These are phyloP conservation scores for Penicillium coffeae DNA, from an alignment of 495 filamentous ascomycete genomes.

Conservation along the genomic window DNA sequence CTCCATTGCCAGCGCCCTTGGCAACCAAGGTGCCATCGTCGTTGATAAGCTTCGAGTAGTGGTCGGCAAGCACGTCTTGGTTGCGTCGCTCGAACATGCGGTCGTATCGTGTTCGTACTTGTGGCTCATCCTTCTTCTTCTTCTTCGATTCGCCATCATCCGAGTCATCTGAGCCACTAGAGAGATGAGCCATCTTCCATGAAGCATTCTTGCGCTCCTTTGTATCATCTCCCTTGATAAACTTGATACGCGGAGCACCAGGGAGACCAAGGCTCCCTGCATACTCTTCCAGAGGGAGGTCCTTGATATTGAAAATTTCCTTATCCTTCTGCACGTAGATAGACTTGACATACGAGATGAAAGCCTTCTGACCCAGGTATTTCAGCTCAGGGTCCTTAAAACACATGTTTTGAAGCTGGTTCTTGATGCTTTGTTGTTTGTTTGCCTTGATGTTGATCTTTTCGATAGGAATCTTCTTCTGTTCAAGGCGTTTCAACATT, in stretches of 20 bases:
- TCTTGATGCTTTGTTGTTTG: constrained; percentile 81
- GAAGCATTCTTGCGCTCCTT: constrained; percentile 86
- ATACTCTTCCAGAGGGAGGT: constrained; percentile 78
- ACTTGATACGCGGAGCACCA: constrained; percentile 86
- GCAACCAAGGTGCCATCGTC: constrained; percentile 53
- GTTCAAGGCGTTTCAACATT: constrained; percentile 75
- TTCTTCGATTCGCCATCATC: constrained; percentile 48
- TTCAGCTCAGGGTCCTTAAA: constrained; percentile 94
- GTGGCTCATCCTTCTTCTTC: constrained; percentile 54
- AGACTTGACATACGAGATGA: constrained; percentile 79
- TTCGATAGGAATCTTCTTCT: constrained; percentile 83
- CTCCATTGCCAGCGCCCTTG: constrained; percentile 32
- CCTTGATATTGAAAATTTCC: constrained; percentile 78
- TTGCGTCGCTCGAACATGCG: constrained; percentile 96
- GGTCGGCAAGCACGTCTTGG: constrained; percentile 87
- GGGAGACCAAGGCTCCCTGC: constrained; percentile 82
- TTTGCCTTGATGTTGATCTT: constrained; percentile 79
- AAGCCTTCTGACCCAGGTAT: constrained; percentile 94
- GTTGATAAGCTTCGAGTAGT: constrained; percentile 82
- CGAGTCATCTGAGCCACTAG: constrained; percentile 50
- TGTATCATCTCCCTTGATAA: constrained; percentile 79
- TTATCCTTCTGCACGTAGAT: constrained; percentile 89
- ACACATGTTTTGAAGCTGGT: constrained; percentile 84
- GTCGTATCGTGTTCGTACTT: constrained; percentile 88
- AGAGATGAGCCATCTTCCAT: constrained; percentile 49